These are phyloP conservation scores for Hemileia vastatrix DNA, from an alignment of 1,284 basidiomycete species.

Conservation along the genomic window DNA sequence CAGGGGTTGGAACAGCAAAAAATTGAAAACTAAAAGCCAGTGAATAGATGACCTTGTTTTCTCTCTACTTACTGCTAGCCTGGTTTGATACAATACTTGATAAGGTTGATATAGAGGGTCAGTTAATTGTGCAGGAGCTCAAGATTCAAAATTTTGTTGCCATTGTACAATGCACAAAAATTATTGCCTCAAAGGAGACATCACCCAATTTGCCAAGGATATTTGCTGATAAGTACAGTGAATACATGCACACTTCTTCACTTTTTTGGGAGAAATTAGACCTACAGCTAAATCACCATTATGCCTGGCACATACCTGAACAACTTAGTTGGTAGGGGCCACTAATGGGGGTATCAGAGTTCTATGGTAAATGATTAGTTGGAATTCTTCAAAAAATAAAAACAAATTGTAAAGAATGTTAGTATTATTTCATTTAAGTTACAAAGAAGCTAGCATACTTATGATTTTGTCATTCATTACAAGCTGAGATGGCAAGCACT, in stretches of 20 bases:
- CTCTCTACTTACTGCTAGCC: slow-evolving; percentile 22
- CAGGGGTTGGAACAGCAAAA: slow-evolving; percentile 14
- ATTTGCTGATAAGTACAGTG: slow-evolving; percentile 1
- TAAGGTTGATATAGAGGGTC: background rate
- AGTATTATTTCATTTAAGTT: too few relatives aligned
- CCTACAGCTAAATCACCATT: slow-evolving; percentile 23
- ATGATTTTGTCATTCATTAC: background rate
- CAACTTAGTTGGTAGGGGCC: slow-evolving; percentile 25
- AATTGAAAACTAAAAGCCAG: slow-evolving; percentile 26
- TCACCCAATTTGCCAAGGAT: background rate
- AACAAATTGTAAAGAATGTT: too few relatives aligned
- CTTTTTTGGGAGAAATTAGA: background rate
- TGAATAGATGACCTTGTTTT: slow-evolving; percentile 24
- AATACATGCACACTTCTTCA: slow-evolving; percentile 3
- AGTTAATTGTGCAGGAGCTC: background rate
- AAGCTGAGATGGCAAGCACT: too few relatives aligned
- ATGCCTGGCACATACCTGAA: slow-evolving; percentile 23
- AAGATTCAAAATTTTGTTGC: slow-evolving; percentile 8
- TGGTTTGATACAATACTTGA: slow-evolving; percentile 3
- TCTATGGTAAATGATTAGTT: slow-evolving; percentile 16
- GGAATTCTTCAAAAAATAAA: slow-evolving; percentile 21
- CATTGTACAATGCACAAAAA: slow-evolving; percentile 19
- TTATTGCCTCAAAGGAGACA: slow-evolving; percentile 5
- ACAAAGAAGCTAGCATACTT: too few relatives aligned
- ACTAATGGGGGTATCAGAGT: slow-evolving; percentile 23